Evolutionary conservation across 768 basidiomycete genomes (phyloP), one percentile per base, ranked within the genome.

Genomic region (Auriculariales sp.): DNA sequence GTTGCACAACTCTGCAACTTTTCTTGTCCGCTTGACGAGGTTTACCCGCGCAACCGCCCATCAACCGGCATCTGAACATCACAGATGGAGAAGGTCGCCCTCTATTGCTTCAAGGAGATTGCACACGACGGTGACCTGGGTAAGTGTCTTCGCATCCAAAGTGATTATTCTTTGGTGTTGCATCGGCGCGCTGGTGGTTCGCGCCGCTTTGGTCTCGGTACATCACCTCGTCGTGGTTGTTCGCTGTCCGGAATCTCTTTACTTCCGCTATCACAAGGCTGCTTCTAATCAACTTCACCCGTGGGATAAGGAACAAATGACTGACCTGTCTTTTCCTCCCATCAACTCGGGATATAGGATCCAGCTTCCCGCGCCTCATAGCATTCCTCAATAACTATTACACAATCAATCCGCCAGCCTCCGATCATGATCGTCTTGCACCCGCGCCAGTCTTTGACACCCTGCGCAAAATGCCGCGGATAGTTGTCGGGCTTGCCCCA

Each of bases 251-350:
- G 19, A 6, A 9, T 4, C 19, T 44, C 10, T 44, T 44, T 44
- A 25, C 39, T 44, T 44, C 39, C 39, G 39, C 39, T 44, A 25
- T 44, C 39, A 44, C 36, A n/a, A n/a, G n/a, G n/a, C n/a, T n/a
- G n/a, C n/a, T n/a, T n/a, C n/a, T n/a, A n/a, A n/a, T n/a, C n/a
- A n/a, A n/a, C 17, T 39, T 11, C 12, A 12, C 36, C 9, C 17
- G 9, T 14, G 9, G 14, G 39, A 25, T 9, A 6, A 19, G 22
- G 7, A 5, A 22, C 7, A 36, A 6, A 22, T 19, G 12, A 25
- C 39, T 44, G 39, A 44, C 39, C 19, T 24, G 9, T 7, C 14
- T 15, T 25, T n/a, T n/a, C n/a, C n/a, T n/a, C n/a, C n/a, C n/a
- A n/a, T n/a, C n/a, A n/a, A n/a, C n/a, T n/a, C n/a, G n/a, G n/a